Evolutionary conservation across 176 grass and related monocot species (phyloP).

Genomic region (Rhynchospora tenuis): DNA sequence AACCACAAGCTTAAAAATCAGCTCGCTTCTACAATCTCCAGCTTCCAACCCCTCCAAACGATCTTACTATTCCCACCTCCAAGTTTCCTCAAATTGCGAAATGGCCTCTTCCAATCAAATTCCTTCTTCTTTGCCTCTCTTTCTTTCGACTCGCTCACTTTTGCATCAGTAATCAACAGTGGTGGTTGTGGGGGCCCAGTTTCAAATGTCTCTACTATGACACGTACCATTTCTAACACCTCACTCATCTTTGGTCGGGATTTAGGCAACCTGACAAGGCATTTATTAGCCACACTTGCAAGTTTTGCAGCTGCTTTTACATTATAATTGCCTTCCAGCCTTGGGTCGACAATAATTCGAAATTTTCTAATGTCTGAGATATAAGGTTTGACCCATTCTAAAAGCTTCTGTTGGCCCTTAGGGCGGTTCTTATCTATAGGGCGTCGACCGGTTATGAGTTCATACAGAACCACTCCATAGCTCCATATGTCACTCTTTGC

Average conservation of each 20-base stretch:
- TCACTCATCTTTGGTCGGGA: conserved; percentile 94
- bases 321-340: conserved; percentile 60
- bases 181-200: conserved; percentile 49
- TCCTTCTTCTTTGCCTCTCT: conserved; percentile 36
- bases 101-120: conserved; percentile 37
- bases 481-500: conserved; percentile 92
- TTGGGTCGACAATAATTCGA: conserved; percentile 68
- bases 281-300: conserved; percentile 68
- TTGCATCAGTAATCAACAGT: conserved; percentile 27
- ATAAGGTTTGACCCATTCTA: conserved; percentile 96
- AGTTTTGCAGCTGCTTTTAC: conserved; percentile 63
- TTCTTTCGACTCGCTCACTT: conserved; percentile 6
- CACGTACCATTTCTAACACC: conserved; percentile 69
- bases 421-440: conserved; percentile 86
- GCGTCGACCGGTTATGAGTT: conserved; percentile 78
- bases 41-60: conserved; percentile 60
- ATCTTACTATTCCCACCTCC: conserved; percentile 27
- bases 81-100: conserved; percentile 39
- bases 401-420: conserved; percentile 81
- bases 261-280: conserved; percentile 54
- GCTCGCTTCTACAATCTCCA: conserved; percentile 45
- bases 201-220: conserved; percentile 41
- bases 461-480: conserved; percentile 88
- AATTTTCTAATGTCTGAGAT: conserved; percentile 53
- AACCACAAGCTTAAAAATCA: conserved; percentile 25